Base-by-base conservation (phyloP, 2,329 filamentous ascomycete species). In the Chalaropsis thielavioides region DNA sequence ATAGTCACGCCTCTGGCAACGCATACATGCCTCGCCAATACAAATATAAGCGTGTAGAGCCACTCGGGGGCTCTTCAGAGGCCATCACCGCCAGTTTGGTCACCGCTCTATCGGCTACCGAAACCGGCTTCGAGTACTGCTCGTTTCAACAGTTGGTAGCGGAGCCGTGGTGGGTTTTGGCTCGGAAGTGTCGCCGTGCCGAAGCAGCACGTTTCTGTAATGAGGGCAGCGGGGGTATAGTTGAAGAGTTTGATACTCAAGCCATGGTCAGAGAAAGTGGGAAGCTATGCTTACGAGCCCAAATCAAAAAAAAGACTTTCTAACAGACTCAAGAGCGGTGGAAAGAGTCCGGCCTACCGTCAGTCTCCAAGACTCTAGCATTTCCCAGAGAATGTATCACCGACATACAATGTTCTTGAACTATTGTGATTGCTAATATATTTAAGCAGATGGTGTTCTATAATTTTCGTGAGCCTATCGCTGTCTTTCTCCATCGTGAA, bases 51-150 rank as follows among this genome's bases (percentile, higher is more conserved):
- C 46, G 46, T 19, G 10, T 51, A 19, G 46, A 51, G 46, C 46
- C 46, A 22, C 24, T 51, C 19, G 46, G 17, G 10, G 24, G 46
- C 8, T 19, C 24, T 19, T 24, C 13, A 3, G 2, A 51, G 19
- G 19, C 7, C 35, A 38, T 38, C 8, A 10, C 35, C 35, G 35
- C 8, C 35, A 38, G 35, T 24, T 24, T 19, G 19, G 46, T 51
- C 27, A 43, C 27, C 15, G 41, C 60, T 46, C 11, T 17, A 19
- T 27, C 35, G 13, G 17, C 51, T 7, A 40, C 17, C 1, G 10
- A 43, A 6, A 43, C 43, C 5, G 64, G 41, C 31, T 56, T 62
- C 22, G 38, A 62, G 43, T 65, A 62, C 38, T 61, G 43, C 46
- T 62, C 59, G 31, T 56, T 43, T 13, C 11, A 43, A 31, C n/a